Base-by-base conservation (phyloP, 306 rosid species). In the Citrullus colocynthis region DNA sequence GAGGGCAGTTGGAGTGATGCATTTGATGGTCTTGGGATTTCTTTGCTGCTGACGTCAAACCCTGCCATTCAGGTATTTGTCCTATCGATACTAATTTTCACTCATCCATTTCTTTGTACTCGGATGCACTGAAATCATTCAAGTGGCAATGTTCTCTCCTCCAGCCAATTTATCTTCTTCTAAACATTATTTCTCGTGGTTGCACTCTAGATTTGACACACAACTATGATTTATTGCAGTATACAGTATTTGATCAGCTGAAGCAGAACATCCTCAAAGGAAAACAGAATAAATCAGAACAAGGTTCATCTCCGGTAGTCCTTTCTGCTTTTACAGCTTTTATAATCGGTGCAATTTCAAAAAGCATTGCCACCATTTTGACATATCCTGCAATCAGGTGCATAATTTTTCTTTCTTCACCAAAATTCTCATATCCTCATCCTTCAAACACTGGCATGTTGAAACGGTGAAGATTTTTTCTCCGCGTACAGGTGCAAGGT, bases 341-440 rank as follows among this genome's bases (percentile, higher is more conserved):
- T 82, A 79, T 85, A 58, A 55, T 96, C 63, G 99, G 99, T 75
- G 99, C 99, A 34, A 77, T 91, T 84, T 93, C 99, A 0, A 96
- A 96, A 86, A 92, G 89, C 76, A 61, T 88, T 64, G 99, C 99
- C 60, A 96, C 99, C 34, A 54, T 85, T 88, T 24, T 96, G 63
- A 96, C 99, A 37, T 96, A 96, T 85, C 99, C 99, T 3, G 98
- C 99, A 70, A 96, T 92, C 87, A 92, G 99, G 99, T 96, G 34
- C 66, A 13, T 79, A 78, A 39, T 2, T 16, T 41, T 77, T 7
- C 55, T 57, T 78, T 60, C 52, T 79, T 81, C 77, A 78, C 79
- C 81, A 58, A 44, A 37, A 77, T 71, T 59, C 75, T 39, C 34
- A 11, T 82, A 74, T 81, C 70, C 41, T 44, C 60, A 76, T 67